Evolutionary conservation across 2,329 filamentous ascomycete species (phyloP).

Genomic region (Alternaria metachromatica): DNA sequence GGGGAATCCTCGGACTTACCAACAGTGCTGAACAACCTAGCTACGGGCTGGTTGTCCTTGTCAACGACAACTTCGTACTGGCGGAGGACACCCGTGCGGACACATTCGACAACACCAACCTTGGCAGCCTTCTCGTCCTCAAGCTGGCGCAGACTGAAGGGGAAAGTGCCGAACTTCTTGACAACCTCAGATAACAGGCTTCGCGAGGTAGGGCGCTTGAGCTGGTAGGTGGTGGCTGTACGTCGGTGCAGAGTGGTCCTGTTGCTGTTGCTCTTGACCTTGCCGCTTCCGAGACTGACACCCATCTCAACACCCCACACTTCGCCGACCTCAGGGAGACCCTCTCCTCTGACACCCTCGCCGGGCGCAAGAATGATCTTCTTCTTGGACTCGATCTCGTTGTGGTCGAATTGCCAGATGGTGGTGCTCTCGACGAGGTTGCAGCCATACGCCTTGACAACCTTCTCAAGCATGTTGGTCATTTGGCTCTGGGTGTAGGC

Average conservation of each 20-base stretch:
- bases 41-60: constrained; percentile 85
- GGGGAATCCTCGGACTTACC: constrained; percentile 77
- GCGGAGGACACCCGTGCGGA: constrained; percentile 88
- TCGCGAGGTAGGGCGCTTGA: constrained; percentile 93
- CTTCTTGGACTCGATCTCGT: constrained; percentile 97
- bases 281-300: constrained; percentile 87
- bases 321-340: constrained; percentile 84
- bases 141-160: constrained; percentile 95
- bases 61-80: constrained; percentile 97
- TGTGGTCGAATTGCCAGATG: constrained; percentile 93
- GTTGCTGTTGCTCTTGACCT: constrained; percentile 90
- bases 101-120: constrained; percentile 96
- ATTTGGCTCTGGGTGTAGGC: constrained; percentile 86
- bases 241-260: constrained; percentile 89
- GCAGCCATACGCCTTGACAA: constrained; percentile 88
- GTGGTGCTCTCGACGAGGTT: constrained; percentile 97
- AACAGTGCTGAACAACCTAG: constrained; percentile 86
- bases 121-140: constrained; percentile 95
- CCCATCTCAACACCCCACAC: constrained; percentile 98
- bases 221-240: constrained; percentile 86
- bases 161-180: constrained; percentile 97
- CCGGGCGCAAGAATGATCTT: constrained; percentile 92
- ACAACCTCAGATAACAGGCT: constrained; percentile 92
- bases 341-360: constrained; percentile 90
- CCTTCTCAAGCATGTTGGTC: constrained; percentile 85